Base-by-base conservation (phyloP, 805 yeast species). In the Starmerella riodocensis region DNA sequence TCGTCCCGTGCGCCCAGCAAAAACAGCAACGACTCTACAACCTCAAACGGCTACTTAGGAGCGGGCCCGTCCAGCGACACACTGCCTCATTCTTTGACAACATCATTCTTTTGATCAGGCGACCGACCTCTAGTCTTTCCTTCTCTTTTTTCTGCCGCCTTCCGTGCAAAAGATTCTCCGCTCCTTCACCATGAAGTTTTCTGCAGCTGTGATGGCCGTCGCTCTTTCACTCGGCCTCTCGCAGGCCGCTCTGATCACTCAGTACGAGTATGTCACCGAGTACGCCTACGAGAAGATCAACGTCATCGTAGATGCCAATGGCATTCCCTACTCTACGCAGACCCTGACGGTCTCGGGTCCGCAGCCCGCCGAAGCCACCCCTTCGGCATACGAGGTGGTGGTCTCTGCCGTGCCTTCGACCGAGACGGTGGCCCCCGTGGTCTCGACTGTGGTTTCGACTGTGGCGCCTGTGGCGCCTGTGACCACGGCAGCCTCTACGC, bases 191-290 rank as follows among this genome's bases (percentile, higher is more conserved):
- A 31, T 31, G 34, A 24, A 21, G 4, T 13, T 31, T 7, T 31
- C 9, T 17, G 7, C 25, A 20, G 25, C 26, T 20, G 9, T 31
- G 13, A 9, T 17, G 6, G 25, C 25, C 7, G 26, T 25, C 19
- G 13, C n/a, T 6, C 22, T 29, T 13, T 29, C 32, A 12, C 12
- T 19, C 20, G 14, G 6, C 6, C 20, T 29, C 22, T 18, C 32
- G 13, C 13, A 6, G 5, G 55, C 53, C 22, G 50, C 47, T n/a
- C 34, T 49, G 18, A 52, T 50, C 21, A 52, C 55, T 26, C 39
- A 48, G 30, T 22, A 30, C 33, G 41, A 44, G 22, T 39, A 37
- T 27, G 49, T 44, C 31, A 51, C 54, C 20, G 47, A 50, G 42
- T 36, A 40, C 39, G 41, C 36, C 18, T 49, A 52, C 40, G 40